These are phyloP conservation scores for Spathaspora hagerdaliae DNA, from an alignment of 805 yeast genomes.

Conservation along the genomic window DNA sequence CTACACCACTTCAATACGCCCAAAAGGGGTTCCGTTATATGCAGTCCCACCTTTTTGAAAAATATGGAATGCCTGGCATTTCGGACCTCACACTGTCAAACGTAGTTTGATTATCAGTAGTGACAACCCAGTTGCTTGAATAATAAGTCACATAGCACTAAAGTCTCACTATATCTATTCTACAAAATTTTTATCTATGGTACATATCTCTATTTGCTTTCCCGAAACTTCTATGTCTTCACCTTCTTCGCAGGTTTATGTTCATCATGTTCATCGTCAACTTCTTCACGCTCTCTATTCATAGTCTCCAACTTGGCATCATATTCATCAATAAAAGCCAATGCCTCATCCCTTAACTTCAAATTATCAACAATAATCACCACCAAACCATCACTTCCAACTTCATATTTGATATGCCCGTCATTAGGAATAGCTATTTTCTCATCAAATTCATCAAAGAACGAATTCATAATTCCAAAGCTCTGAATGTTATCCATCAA, in stretches of 20 bases:
- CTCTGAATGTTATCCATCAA: conserved; percentile 42
- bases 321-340: conserved; percentile 41
- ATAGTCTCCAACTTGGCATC: conserved; percentile 7
- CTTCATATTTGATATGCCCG: conserved; percentile 53
- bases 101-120: too few species aligned
- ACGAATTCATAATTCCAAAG: conserved; percentile 44
- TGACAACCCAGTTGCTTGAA: too few species aligned
- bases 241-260: conserved; percentile 1
- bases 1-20: too few species aligned
- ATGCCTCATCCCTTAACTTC: conserved; percentile 33
- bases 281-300: conserved; percentile 5
- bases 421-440: conserved; percentile 52
- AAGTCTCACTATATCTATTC: too few species aligned
- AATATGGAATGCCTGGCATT: too few species aligned
- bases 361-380: conserved; percentile 48
- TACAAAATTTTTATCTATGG: too few species aligned
- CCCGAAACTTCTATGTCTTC: background rate
- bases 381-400: conserved; percentile 58
- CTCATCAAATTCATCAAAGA: conserved; percentile 51
- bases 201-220: too few species aligned
- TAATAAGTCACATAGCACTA: too few species aligned
- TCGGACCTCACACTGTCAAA: too few species aligned
- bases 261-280: conserved; percentile 3
- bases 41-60: too few species aligned
- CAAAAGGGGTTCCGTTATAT: too few species aligned